Evolutionary conservation across 75 land plant species (phyloP).

Genomic region (Picea sitchensis): DNA sequence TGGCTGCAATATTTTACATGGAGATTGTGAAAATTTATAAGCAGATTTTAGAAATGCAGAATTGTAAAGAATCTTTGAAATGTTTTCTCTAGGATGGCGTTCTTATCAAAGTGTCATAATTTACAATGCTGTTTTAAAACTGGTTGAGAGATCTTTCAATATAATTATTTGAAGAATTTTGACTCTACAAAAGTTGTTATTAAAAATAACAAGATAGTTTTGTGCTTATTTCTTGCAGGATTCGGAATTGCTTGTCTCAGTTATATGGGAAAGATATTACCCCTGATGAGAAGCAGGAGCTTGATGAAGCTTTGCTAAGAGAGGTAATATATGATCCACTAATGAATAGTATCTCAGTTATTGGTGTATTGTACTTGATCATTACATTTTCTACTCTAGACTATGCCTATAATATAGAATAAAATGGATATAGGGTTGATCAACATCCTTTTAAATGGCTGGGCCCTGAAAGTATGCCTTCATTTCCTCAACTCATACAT

Average conservation of each 20-base stretch:
- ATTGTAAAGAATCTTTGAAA: neutral
- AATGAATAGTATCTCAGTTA: neutral
- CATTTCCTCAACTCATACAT: neutral
- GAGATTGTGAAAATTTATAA: neutral
- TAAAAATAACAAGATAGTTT: neutral
- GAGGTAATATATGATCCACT: constrained; percentile 50
- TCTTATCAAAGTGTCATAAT: neutral
- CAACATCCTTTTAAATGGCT: neutral
- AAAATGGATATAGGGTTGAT: neutral
- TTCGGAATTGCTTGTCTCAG: constrained; percentile 74
- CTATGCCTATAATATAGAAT: neutral
- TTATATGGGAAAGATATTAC: constrained; percentile 84
- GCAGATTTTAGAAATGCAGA: neutral
- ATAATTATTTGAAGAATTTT: neutral
- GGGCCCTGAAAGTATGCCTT: neutral
- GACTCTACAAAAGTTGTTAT: neutral
- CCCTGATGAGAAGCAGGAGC: constrained; percentile 94
- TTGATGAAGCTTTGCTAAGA: constrained; percentile 91
- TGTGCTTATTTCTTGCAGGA: constrained; percentile 40
- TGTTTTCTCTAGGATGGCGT: neutral
- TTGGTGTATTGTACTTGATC: neutral
- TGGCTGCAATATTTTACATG: too few species aligned
- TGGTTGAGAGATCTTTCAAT: neutral
- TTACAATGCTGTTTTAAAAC: neutral
- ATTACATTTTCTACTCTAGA: neutral